Evolutionary conservation across 176 grass and related monocot species (phyloP), one percentile per base, ranked within the genome.

Genomic region (Canna indica): DNA sequence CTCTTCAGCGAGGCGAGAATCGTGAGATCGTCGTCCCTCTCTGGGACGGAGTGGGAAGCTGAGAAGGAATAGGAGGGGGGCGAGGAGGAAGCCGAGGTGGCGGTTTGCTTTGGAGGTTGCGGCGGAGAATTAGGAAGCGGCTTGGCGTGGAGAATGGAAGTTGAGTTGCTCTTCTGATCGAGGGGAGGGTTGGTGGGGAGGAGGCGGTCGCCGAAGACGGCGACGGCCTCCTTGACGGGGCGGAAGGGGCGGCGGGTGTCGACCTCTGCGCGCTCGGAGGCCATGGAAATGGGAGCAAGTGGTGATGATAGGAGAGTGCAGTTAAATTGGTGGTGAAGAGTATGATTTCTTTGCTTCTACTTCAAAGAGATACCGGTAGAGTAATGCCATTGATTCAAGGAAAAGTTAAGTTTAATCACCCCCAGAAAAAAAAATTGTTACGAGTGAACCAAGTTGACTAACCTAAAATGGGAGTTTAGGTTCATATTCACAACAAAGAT

Each of bases 301-400:
- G 59, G 38, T 22, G 32, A 47, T 24, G 16, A 8, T 50, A n/a
- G n/a, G 2, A 58, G 22, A n/a, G n/a, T 6, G 52, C 52, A 11
- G 58, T 25, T 32, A 44, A 60, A 38, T 56, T 50, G 72, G 62
- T 63, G 7, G 59, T 59, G n/a, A 46, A n/a, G n/a, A n/a, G n/a
- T 50, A 33, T 81, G 79, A 17, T 81, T 62, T 28, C 79, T 81
- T 81, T 70, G 64, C 79, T 81, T 81, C 36, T 69, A 81, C 79
- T 81, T 50, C 79, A 81, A 63, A 76, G 66, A 22, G 26, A 50
- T 80, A 62, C 64, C 22, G 50, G 50, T 54, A 25, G 50, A 54
- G 18, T 24, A 17, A n/a, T 63, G 14, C 59, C 59, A 63, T 17
- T 31, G 59, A 33, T 63, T 63, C 59, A 33, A 20, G 59, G 3